Base-by-base conservation (phyloP, 2,329 filamentous ascomycete species). In the Magnaporthales sp. region DNA sequence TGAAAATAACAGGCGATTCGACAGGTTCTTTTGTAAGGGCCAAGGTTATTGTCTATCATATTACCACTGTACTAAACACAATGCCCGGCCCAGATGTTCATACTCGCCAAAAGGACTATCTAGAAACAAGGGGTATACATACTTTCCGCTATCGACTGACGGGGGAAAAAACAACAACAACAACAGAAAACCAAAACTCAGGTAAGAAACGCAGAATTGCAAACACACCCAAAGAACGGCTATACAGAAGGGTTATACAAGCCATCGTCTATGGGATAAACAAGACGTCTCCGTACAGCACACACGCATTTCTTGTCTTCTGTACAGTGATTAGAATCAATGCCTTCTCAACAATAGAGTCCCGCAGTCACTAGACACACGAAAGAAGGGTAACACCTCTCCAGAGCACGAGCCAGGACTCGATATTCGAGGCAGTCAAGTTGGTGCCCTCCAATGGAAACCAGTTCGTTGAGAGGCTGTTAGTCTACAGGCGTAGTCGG, bases 71-170 rank as follows among this genome's bases (percentile, higher is more conserved):
- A 46, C 38, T 46, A 46, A 46, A 19, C 38, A 29, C 26, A 26
- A 11, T 15, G 22, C 56, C 22, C 24, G 9, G 24, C 22, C 13
- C 26, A 8, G 11, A 60, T 60, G 24, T 26, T 58, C 56, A 60
- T 26, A 60, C 22, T 27, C 24, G 24, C 24, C 13, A 58, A 24
- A 58, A n/a, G 24, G 54, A 24, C 54, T 26, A 30, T 58, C 32
- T 56, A 66, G 56, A 29, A 60, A 66, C 54, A 26, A 66, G 56
- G 64, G 64, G 64, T 66, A 66, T 66, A 62, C 64, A 61, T 32
- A 32, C 22, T 62, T n/a, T 32, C n/a, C 60, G 64, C 64, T 66
- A 58, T 62, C 32, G 46, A 27, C 58, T 63, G 69, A 56, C 66
- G 58, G 51, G 31, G 15, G 32, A 66, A 60, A 67, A 67, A 54